These are phyloP conservation scores for Eimeria sp. DNA, from an alignment of 169 alveolate genomes.

Conservation along the genomic window DNA sequence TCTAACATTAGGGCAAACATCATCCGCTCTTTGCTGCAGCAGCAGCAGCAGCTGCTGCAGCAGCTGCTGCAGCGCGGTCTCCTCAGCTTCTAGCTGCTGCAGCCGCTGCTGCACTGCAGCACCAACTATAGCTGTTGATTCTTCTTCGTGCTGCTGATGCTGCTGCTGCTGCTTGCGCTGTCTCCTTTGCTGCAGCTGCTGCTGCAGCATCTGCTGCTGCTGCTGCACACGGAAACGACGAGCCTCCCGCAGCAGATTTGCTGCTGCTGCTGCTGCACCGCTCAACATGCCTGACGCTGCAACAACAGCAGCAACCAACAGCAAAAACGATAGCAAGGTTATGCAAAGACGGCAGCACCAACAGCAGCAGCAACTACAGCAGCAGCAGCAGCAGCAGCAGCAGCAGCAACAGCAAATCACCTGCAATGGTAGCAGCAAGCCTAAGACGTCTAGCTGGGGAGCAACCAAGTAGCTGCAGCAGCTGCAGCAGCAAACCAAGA, in stretches of 20 bases:
- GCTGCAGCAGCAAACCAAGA: background rate
- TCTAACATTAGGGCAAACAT: background rate
- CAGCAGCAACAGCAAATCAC: background rate
- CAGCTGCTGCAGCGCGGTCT: no score
- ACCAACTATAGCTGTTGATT: background rate
- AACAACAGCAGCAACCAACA: constrained; percentile 19
- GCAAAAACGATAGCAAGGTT: background rate
- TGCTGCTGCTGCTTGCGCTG: no score
- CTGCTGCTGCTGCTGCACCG: no score
- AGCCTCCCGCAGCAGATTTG: no score
- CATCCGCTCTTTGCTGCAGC: background rate
- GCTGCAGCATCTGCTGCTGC: no score
- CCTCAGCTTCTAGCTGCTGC: background rate
- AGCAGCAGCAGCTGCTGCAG: background rate
- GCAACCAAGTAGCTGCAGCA: constrained; percentile 2
- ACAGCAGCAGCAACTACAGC: background rate
- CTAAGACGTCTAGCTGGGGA: constrained; percentile 38
- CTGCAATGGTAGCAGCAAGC: constrained; percentile 31
- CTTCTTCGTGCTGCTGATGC: no score
- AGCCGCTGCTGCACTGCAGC: background rate
- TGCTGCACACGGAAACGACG: no score
- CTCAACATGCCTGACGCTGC: background rate
- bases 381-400: constrained; percentile 16
- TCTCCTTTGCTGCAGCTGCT: no score
- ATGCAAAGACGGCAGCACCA: background rate